phyloP scores from a whole-genome alignment of 2,329 filamentous ascomycete genomes.

The Metarhizium brunneum region DNA sequence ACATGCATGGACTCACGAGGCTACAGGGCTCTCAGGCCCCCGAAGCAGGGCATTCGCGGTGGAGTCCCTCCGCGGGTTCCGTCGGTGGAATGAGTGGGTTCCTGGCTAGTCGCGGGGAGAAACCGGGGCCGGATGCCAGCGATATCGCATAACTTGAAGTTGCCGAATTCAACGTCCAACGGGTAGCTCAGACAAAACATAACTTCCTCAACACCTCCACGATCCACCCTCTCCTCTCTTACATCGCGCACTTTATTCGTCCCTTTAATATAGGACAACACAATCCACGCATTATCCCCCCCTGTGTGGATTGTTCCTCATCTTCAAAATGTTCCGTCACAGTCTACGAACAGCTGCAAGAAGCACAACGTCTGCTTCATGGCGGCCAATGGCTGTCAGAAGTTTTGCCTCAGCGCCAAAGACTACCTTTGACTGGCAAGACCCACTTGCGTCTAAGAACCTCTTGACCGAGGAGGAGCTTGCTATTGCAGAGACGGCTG shows the following conservation, averaged over 20 bases:
- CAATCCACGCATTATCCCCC: not conserved
- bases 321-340: slow-evolving; percentile 20
- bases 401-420: slow-evolving; percentile 26
- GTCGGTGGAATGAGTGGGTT: slow-evolving; percentile 4
- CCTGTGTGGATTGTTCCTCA: not conserved
- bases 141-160: slow-evolving; percentile 10
- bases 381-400: slow-evolving; percentile 18
- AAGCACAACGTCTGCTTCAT: slow-evolving; percentile 11
- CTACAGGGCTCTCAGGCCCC: not conserved
- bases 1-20: not conserved
- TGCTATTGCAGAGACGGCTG: slow-evolving; percentile 81
- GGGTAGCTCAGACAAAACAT: slow-evolving; percentile 8
- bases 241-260: not conserved
- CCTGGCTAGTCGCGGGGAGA: slow-evolving; percentile 1
- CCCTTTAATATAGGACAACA: not conserved
- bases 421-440: slow-evolving; percentile 74
- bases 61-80: slow-evolving; percentile 5
- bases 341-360: slow-evolving; percentile 19
- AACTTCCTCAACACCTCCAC: slow-evolving; percentile 10
- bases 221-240: not conserved
- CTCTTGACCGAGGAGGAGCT: slow-evolving; percentile 84
- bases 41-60: not conserved
- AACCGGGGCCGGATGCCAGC: slow-evolving; percentile 2
- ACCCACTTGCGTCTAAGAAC: slow-evolving; percentile 67
- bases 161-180: not conserved